A percentile compares a stretch with the other conserved stretches of the same genome.
These are phyloP conservation scores for Eucalyptus guilfoylei DNA, from an alignment of 345 rosid genomes.

Conservation along the genomic window DNA sequence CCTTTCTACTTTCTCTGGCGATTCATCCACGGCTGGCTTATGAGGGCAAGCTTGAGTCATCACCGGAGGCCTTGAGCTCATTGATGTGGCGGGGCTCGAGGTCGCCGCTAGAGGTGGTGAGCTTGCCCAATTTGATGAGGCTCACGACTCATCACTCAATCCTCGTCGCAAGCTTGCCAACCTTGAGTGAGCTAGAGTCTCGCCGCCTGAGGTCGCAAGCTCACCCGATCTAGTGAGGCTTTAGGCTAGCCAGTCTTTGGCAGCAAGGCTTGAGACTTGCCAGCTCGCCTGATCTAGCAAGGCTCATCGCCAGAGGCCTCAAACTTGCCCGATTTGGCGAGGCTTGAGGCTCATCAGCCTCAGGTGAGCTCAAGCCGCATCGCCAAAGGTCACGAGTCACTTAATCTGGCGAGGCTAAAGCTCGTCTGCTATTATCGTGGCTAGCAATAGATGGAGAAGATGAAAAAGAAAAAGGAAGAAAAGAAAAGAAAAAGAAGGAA, in stretches of 20 bases:
- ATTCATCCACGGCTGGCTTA: rapidly evolving
- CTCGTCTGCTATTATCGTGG: rapidly evolving
- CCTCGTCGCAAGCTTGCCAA: rapidly evolving
- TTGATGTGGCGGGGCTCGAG: too few relatives aligned
- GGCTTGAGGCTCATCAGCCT: too few relatives aligned
- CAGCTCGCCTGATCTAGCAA: rapidly evolving
- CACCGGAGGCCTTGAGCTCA: rapidly evolving
- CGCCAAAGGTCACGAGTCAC: rapidly evolving
- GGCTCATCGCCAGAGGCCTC: rapidly evolving
- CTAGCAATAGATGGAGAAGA: too few relatives aligned
- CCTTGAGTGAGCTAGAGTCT: rapidly evolving
- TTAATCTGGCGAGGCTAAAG: rapidly evolving
- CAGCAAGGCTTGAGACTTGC: too few relatives aligned
- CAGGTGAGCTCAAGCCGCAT: rapidly evolving
- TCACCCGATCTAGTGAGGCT: rapidly evolving
- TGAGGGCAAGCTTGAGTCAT: rapidly evolving
- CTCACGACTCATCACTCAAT: rapidly evolving
- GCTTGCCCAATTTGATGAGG: too few relatives aligned
- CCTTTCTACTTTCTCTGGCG: too few relatives aligned
- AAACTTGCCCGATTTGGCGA: rapidly evolving
- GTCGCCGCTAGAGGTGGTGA: rapidly evolving
- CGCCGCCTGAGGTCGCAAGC: rapidly evolving
- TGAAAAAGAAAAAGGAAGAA: rapidly evolving
- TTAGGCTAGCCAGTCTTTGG: rapidly evolving
- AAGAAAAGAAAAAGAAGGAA: rapidly evolving